Evolutionary conservation across 805 yeast genomes (phyloP).

Genomic region (Kazachstania bromeliacearum): DNA sequence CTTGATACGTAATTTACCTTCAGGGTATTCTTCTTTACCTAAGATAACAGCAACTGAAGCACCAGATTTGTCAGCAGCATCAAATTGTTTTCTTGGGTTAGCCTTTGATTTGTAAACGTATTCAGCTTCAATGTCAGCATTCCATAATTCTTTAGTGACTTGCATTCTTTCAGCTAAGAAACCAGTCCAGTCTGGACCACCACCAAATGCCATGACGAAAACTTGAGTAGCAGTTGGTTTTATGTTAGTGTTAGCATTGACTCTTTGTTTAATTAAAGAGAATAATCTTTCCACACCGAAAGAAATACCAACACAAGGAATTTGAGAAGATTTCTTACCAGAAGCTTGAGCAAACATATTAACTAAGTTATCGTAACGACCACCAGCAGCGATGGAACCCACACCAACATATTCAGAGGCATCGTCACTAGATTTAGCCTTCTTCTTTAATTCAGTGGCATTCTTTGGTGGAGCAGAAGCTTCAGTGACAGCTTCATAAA

Average conservation of each 20-base stretch:
- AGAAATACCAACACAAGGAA: slow-evolving; percentile 96
- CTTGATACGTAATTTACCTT: slow-evolving; percentile 79
- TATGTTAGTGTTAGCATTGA: slow-evolving; percentile 43
- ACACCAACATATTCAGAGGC: slow-evolving; percentile 96
- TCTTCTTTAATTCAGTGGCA: slow-evolving; percentile 57
- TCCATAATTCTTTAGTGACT: slow-evolving; percentile 77
- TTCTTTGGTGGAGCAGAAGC: slow-evolving; percentile 93
- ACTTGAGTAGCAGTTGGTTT: slow-evolving; percentile 88
- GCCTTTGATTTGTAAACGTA: slow-evolving; percentile 88
- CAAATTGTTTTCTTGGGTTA: slow-evolving; percentile 92
- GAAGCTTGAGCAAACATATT: slow-evolving; percentile 88
- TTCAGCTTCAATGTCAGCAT: slow-evolving; percentile 81
- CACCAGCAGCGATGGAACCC: slow-evolving; percentile 98
- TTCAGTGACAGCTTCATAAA: slow-evolving; percentile 90
- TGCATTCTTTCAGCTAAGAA: slow-evolving; percentile 86
- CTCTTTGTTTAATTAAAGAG: slow-evolving; percentile 75
- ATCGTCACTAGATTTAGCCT: slow-evolving; percentile 50
- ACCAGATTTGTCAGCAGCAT: slow-evolving; percentile 93
- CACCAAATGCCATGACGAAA: slow-evolving; percentile 95
- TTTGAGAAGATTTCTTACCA: slow-evolving; percentile 66
- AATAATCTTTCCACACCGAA: slow-evolving; percentile 95
- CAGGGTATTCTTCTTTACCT: slow-evolving; percentile 83
- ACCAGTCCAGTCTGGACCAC: slow-evolving; percentile 94
- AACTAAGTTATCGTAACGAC: slow-evolving; percentile 91
- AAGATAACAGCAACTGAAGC: slow-evolving; percentile 84